Percentiles rank a stretch among this genome's conserved stretches.
These are phyloP conservation scores for Lentinula guzmanii DNA, from an alignment of 768 basidiomycete genomes.

Conservation along the genomic window DNA sequence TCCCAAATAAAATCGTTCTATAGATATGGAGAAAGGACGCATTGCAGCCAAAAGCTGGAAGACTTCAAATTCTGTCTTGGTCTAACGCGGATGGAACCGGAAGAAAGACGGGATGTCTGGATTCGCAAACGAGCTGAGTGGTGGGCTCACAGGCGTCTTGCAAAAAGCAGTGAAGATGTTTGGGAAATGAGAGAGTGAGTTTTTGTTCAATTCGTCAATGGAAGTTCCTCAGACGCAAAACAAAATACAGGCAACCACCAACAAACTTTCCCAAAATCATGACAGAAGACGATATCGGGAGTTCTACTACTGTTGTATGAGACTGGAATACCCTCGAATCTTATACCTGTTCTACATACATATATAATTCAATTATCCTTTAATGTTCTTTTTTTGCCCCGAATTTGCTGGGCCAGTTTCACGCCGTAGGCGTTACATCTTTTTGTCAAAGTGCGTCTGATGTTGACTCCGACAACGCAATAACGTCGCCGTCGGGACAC, in stretches of 20 bases:
- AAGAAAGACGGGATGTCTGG: conserved; percentile 79
- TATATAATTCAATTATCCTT: too few species aligned
- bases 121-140: conserved; percentile 83
- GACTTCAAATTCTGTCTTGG: conserved; percentile 96
- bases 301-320: neutral
- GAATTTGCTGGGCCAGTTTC: too few species aligned
- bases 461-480: too few species aligned
- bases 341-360: too few species aligned
- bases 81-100: conserved; percentile 70
- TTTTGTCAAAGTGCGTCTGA: too few species aligned
- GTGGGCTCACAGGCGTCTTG: conserved; percentile 80
- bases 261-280: neutral
- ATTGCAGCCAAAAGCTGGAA: conserved; percentile 72
- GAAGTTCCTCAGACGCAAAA: neutral
- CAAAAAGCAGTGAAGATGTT: conserved; percentile 87
- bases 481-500: too few species aligned
- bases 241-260: neutral
- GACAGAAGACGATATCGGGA: neutral
- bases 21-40: conserved; percentile 67
- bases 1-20: conserved; percentile 83
- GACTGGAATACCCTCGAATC: too few species aligned
- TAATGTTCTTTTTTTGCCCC: too few species aligned
- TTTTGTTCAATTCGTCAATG: neutral
- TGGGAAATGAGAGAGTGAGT: conserved; percentile 85
- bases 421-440: too few species aligned